Conservation (phyloP, 345 rosid genomes). For the Arabidopsis suecica region DNA sequence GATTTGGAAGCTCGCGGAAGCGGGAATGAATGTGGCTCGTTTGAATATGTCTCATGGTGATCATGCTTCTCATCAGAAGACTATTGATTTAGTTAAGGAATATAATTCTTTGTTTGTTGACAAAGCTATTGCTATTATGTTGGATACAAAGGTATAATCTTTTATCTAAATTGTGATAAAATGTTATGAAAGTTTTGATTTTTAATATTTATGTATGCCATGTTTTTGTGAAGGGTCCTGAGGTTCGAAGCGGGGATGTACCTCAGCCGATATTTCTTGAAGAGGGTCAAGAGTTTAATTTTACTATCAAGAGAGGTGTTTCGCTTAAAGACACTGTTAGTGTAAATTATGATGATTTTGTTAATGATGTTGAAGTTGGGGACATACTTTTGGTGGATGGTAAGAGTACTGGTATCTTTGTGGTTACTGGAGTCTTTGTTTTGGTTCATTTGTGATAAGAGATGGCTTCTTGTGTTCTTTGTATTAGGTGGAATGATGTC, state of each 20-base stretch:
- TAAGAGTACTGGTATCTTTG: conserved; percentile 33
- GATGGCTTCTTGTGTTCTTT: conserved; percentile 26
- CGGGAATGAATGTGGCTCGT: conserved; percentile 96
- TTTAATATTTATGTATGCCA: background rate
- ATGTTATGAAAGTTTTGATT: background rate
- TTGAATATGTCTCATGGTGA: conserved; percentile 98
- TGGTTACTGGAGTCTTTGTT: conserved; percentile 3
- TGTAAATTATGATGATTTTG: conserved; percentile 92
- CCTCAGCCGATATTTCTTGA: conserved; percentile 76
- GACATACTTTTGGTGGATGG: conserved; percentile 93
- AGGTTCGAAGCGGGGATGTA: conserved; percentile 97
- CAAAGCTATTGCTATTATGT: conserved; percentile 86
- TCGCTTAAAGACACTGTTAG: conserved; percentile 78
- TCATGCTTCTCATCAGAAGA: conserved; percentile 86
- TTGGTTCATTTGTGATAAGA: conserved; percentile 1
- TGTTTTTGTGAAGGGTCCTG: conserved; percentile 77
- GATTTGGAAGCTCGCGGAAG: conserved; percentile 96
- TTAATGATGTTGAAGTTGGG: conserved; percentile 86
- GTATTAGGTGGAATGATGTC: conserved; percentile 98
- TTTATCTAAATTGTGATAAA: background rate
- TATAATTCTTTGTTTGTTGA: conserved; percentile 83
- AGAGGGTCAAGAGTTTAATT: conserved; percentile 92
- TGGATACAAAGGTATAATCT: conserved; percentile 84
- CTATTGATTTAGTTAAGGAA: conserved; percentile 87
- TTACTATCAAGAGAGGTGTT: conserved; percentile 84